Conservation (phyloP, 202 grass and related monocot species). For the Carex arenaria region DNA sequence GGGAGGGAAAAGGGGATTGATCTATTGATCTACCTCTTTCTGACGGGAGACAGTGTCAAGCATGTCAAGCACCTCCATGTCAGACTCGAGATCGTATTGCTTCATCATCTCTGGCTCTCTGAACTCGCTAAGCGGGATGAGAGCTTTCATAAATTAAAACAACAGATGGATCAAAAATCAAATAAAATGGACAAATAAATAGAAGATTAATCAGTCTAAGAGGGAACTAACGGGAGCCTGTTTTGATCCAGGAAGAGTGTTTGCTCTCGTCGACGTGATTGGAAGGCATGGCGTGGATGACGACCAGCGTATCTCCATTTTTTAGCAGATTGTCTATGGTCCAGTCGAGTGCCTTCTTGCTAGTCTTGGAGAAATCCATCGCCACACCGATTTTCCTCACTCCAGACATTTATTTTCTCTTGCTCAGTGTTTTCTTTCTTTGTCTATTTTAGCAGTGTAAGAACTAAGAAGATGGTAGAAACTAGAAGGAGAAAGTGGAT, state of each 20-base stretch:
- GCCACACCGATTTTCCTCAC: constrained; percentile 68
- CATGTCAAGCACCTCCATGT: constrained; percentile 81
- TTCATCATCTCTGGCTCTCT: constrained; percentile 61
- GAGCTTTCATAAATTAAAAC: constrained; percentile 35
- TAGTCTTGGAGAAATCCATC: constrained; percentile 79
- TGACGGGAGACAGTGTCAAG: constrained; percentile 82
- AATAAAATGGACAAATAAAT: background rate
- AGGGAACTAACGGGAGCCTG: constrained; percentile 50
- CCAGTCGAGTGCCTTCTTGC: constrained; percentile 75
- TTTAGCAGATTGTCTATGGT: constrained; percentile 60
- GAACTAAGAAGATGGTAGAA: background rate
- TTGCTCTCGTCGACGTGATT: constrained; percentile 32
- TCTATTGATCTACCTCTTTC: constrained; percentile 46
- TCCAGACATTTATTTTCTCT: constrained; percentile 15
- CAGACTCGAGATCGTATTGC: constrained; percentile 49
- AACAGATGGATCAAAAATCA: background rate
- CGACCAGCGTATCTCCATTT: constrained; percentile 60
- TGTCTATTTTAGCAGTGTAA: background rate
- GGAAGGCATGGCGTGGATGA: constrained; percentile 44
- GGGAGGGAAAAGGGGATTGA: background rate
- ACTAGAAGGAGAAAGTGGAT: background rate
- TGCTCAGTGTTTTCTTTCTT: background rate
- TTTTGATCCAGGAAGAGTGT: constrained; percentile 45
- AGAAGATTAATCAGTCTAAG: background rate
- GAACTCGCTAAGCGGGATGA: constrained; percentile 83